Percentiles rank a stretch among this genome's conserved stretches.
Evolutionary conservation across 371 early-diverging fungal genomes (phyloP).

Genomic region (Actinomucor elegans): DNA sequence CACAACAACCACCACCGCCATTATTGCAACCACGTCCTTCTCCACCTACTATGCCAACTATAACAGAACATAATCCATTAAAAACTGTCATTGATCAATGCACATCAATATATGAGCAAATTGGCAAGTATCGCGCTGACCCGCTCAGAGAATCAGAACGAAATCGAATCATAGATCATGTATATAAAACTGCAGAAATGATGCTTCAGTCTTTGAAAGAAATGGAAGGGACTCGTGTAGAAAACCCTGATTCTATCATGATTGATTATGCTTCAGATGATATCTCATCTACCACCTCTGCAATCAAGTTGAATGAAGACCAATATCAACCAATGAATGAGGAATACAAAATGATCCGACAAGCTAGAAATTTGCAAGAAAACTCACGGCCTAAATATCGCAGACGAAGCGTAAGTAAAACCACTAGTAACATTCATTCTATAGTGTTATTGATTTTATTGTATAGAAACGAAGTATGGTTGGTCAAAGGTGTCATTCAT

Average conservation of each 20-base stretch:
- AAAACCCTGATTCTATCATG: background rate
- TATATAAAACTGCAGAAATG: conserved; percentile 10
- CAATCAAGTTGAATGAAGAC: too few relatives aligned
- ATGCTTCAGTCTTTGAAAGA: conserved; percentile 6
- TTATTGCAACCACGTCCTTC: background rate
- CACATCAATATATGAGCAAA: conserved; percentile 5
- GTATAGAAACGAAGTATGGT: conserved; percentile 33
- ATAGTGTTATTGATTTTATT: too few relatives aligned
- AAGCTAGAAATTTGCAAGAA: conserved; percentile 35
- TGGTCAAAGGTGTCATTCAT: conserved; percentile 58
- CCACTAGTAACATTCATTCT: background rate
- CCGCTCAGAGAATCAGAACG: conserved; percentile 22
- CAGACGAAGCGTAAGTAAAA: conserved; percentile 23
- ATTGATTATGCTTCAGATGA: too few relatives aligned
- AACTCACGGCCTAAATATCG: conserved; percentile 31
- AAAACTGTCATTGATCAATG: conserved; percentile 23
- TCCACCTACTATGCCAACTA: background rate
- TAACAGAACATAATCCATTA: too few relatives aligned
- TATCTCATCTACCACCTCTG: too few relatives aligned
- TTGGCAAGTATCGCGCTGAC: conserved; percentile 22
- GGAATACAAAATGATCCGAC: conserved; percentile 38
- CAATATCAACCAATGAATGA: background rate
- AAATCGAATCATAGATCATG: conserved; percentile 18
- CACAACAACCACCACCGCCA: background rate
- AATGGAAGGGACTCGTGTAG: background rate